phyloP scores from a whole-genome alignment of 108 stramenopile species.

The Stephanodiscus minutulus region DNA sequence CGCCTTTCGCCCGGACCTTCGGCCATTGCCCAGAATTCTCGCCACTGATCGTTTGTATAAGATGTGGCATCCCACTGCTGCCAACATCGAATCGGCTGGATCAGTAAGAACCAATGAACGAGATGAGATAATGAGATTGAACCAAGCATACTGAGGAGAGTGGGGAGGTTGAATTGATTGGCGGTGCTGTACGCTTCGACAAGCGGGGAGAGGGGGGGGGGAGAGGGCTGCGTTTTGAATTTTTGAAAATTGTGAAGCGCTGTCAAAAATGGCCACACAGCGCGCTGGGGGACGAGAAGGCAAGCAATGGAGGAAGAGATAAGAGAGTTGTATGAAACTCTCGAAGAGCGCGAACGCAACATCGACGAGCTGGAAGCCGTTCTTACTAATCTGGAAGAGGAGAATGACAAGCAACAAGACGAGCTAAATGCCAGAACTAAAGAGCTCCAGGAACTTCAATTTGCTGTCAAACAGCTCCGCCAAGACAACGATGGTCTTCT shows the following conservation, averaged over 20 bases:
- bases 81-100: constrained; percentile 24
- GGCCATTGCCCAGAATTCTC: constrained; percentile 39
- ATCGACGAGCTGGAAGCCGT: constrained; percentile 32
- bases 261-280: too few relatives aligned
- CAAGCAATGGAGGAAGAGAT: background rate
- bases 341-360: constrained; percentile 43
- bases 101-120: background rate
- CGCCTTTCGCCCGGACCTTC: constrained; percentile 45
- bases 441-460: constrained; percentile 25
- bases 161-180: background rate
- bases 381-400: constrained; percentile 18
- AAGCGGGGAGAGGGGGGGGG: too few relatives aligned
- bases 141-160: too few relatives aligned
- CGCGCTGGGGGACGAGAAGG: too few relatives aligned
- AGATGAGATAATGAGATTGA: background rate
- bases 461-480: constrained; percentile 27
- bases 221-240: background rate
- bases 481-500: constrained; percentile 30
- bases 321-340: constrained; percentile 24
- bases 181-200: too few relatives aligned
- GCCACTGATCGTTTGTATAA: constrained; percentile 43
- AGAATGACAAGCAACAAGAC: constrained; percentile 35
- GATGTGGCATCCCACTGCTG: constrained; percentile 50
- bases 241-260: constrained; percentile 2
- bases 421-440: constrained; percentile 19